phyloP scores from a whole-genome alignment of 805 yeast species.

The Tetrapisispora arboricola region DNA sequence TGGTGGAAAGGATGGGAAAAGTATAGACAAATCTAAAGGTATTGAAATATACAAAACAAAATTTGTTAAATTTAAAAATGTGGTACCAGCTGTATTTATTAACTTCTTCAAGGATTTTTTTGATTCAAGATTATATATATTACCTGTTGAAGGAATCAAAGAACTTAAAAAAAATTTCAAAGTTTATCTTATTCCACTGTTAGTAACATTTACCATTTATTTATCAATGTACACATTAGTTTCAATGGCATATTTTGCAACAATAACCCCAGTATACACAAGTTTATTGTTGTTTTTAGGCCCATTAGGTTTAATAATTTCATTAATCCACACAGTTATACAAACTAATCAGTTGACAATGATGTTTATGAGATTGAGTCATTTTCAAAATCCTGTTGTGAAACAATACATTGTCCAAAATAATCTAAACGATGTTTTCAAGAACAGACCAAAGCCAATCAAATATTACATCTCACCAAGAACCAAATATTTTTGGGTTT shows the following conservation, averaged over 20 bases:
- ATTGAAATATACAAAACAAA: conserved; percentile 12
- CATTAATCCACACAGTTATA: conserved; percentile 21
- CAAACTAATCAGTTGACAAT: conserved; percentile 25
- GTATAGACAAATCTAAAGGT: not conserved
- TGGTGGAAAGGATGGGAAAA: too few species aligned
- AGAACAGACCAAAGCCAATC: conserved; percentile 16
- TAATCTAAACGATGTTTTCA: conserved; percentile 2
- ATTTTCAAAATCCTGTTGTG: conserved; percentile 14
- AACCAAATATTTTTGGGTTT: conserved; percentile 22
- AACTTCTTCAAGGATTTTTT: conserved; percentile 19
- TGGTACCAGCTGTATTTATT: conserved; percentile 7
- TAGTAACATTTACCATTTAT: conserved; percentile 11
- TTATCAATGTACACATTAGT: conserved; percentile 13
- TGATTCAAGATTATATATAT: conserved; percentile 15
- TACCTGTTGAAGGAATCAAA: conserved; percentile 19
- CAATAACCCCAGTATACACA: conserved; percentile 25
- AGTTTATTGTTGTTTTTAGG: conserved; percentile 22
- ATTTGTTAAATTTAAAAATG: conserved; percentile 5
- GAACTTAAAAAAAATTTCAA: conserved; percentile 10
- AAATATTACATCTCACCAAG: conserved; percentile 22
- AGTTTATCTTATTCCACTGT: conserved; percentile 9
- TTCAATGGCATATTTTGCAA: conserved; percentile 20
- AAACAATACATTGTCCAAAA: conserved; percentile 6
- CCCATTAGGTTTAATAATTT: conserved; percentile 21
- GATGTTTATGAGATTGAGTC: conserved; percentile 25